These are phyloP conservation scores for Flaveria linearis DNA, from an alignment of 129 eudicot genomes.

Conservation along the genomic window DNA sequence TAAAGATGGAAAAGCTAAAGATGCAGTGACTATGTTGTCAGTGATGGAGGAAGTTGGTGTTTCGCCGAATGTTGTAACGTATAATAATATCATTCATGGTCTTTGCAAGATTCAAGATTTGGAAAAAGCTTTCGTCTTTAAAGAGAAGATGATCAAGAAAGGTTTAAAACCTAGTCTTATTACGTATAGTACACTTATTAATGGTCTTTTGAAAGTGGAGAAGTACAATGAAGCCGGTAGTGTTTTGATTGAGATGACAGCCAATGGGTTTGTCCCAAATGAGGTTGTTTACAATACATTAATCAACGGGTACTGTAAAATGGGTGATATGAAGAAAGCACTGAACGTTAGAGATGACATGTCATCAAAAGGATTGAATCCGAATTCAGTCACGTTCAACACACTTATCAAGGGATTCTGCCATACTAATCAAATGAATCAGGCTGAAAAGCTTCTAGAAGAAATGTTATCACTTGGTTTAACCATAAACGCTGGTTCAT, in stretches of 20 bases:
- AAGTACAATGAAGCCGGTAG: constrained; percentile 52
- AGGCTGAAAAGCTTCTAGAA: constrained; percentile 51
- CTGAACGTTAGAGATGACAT: constrained; percentile 55
- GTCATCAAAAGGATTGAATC: constrained; percentile 53
- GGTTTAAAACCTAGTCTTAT: constrained; percentile 58
- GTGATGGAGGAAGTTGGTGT: constrained; percentile 62
- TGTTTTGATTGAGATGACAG: constrained; percentile 61
- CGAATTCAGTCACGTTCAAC: constrained; percentile 61
- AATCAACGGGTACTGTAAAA: constrained; percentile 68
- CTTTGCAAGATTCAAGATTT: constrained; percentile 51
- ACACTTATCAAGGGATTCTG: constrained; percentile 69
- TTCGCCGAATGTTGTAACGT: constrained; percentile 66
- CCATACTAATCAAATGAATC: constrained; percentile 43
- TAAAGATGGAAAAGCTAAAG: constrained; percentile 57
- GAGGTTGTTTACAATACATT: constrained; percentile 67
- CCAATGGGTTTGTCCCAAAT: constrained; percentile 60
- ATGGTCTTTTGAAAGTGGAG: constrained; percentile 53
- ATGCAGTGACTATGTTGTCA: constrained; percentile 47
- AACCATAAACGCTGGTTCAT: constrained; percentile 53
- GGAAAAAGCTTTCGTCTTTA: constrained; percentile 56
- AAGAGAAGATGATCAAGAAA: constrained; percentile 56
- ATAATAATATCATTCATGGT: constrained; percentile 67
- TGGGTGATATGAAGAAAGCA: constrained; percentile 58
- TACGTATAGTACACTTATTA: constrained; percentile 63
- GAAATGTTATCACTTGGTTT: constrained; percentile 50